Conservation (phyloP, 139 green algal genomes). For the Chlorella sp. region DNA sequence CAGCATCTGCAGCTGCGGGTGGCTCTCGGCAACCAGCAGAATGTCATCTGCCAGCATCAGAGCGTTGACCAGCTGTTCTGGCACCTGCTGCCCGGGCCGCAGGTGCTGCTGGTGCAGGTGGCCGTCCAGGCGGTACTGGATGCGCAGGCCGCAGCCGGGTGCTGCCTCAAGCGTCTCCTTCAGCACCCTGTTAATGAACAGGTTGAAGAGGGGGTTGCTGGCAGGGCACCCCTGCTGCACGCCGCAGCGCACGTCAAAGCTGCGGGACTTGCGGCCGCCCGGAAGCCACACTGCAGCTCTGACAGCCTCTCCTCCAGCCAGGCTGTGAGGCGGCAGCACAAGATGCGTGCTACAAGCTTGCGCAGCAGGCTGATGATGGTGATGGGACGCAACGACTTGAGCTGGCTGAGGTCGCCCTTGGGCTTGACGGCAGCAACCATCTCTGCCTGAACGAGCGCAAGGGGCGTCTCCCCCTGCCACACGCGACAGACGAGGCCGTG, state of each 20-base stretch:
- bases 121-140: not conserved
- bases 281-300: constrained; percentile 17
- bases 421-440: not conserved
- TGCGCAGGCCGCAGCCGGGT: not conserved
- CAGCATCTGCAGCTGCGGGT: not conserved
- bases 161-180: not conserved
- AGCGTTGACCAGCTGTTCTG: not conserved
- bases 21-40: constrained; percentile 2
- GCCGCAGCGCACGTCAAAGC: not conserved
- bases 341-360: constrained; percentile 11
- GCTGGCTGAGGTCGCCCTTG: constrained; percentile 3
- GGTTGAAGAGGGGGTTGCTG: constrained; percentile 5
- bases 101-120: not conserved
- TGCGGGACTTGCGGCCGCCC: not conserved
- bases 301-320: constrained; percentile 6
- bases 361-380: constrained; percentile 7
- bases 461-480: not conserved
- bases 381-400: constrained; percentile 8
- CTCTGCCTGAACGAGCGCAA: constrained; percentile 2
- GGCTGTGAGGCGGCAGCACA: not conserved
- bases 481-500: not conserved
- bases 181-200: constrained; percentile 8
- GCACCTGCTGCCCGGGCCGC: not conserved
- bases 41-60: constrained; percentile 35
- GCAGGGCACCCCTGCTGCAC: constrained; percentile 29